Evolutionary conservation across 2,329 filamentous ascomycete species (phyloP), one percentile per base, ranked within the genome.

Genomic region (Orbilia ellipsospora): DNA sequence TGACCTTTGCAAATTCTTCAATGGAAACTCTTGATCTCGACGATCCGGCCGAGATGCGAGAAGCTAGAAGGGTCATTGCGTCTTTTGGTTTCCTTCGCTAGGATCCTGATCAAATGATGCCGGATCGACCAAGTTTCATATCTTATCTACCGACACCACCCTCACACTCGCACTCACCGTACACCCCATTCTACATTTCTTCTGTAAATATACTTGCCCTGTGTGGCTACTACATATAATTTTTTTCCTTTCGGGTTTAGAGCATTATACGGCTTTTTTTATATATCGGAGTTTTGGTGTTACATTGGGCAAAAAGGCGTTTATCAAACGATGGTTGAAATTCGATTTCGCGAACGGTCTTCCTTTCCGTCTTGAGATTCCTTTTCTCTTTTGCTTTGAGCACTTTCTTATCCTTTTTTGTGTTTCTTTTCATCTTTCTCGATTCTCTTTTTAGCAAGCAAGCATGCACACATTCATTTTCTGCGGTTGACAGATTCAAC

Each of bases 1-100:
- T 59, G 51, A 64, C 57, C 64, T 60, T 75, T 45, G 15, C 50
- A 40, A 75, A 60, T 42, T 23, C 51, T 8, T 75, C 72, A 18
- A 36, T 75, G 57, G 72, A 75, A 26, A 75, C 64, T 23, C 54
- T 75, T 8, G 45, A 64, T 51, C 72, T 75, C 16, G 64, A 75
- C 54, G 59, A 75, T n/a, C 64, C 65, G n/a, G 50, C 45, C 31
- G 64, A 75, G 18, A 50, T 68, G 23, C 63, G 59, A 2, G 63
- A 68, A 18, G 42, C 70, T 7, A 60, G 60, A 44, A 57, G 59
- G 45, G 16, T 59, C n/a, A 31, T 57, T 18, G 64, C 50, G 51
- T 40, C 64, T 42, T 65, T 23, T 65, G 23, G 51, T 40, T 23
- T 50, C 52, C 61, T 67, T 57, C 59, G 13, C 31, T 67, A 36